These are phyloP conservation scores for Madurella fahalii DNA, from an alignment of 2,329 filamentous ascomycete genomes.

Conservation along the genomic window DNA sequence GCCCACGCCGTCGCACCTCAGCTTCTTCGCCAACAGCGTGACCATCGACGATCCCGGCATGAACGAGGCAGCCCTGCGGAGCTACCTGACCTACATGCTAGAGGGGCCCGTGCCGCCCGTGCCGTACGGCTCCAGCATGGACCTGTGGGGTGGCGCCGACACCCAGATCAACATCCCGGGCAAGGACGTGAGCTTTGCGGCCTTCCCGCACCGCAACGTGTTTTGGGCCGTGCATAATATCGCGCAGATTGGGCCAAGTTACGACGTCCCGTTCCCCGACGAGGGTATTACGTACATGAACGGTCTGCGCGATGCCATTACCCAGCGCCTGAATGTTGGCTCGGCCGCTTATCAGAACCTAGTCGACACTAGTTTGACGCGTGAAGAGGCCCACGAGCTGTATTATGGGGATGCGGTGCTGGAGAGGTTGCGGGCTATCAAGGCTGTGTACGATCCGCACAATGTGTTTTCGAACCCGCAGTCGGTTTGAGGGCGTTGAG, in stretches of 20 bases:
- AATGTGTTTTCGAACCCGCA: conserved; percentile 29
- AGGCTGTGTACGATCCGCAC: conserved; percentile 33
- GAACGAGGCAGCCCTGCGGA: conserved; percentile 15
- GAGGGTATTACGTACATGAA: conserved; percentile 23
- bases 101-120: conserved; percentile 16
- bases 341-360: conserved; percentile 32
- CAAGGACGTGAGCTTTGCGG: conserved; percentile 16
- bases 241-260: not conserved
- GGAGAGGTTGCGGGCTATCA: conserved; percentile 31
- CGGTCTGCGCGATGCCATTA: conserved; percentile 24
- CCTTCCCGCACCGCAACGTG: conserved; percentile 27
- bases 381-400: conserved; percentile 25
- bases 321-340: conserved; percentile 15
- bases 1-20: conserved; percentile 1
- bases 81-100: conserved; percentile 27
- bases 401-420: conserved; percentile 28
- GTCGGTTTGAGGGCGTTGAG: conserved; percentile 19
- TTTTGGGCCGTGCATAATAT: conserved; percentile 22
- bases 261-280: conserved; percentile 9
- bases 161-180: conserved; percentile 24
- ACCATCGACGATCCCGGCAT: conserved; percentile 28
- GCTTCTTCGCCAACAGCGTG: conserved; percentile 37
- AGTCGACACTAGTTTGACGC: conserved; percentile 27
- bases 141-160: conserved; percentile 30
- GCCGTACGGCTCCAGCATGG: conserved; percentile 29